Evolutionary conservation across 1,139 yeast species (phyloP), one percentile per base, ranked within the genome.

Genomic region (Debaryomycetaceae sp.): DNA sequence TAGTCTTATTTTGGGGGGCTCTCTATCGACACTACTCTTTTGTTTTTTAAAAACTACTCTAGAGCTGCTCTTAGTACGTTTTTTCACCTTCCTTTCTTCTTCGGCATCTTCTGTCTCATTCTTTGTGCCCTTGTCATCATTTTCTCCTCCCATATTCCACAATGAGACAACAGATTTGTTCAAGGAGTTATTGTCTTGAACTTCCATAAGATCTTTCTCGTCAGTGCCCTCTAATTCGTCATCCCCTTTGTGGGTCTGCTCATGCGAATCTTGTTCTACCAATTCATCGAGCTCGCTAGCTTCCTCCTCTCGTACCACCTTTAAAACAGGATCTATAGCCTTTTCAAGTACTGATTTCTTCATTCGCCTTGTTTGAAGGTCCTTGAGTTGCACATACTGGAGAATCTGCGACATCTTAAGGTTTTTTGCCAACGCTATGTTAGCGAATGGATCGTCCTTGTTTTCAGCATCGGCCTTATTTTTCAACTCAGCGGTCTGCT

Each of bases 81-180:
- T 69, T 48, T 67, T 60, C 22, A 54, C 53, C 45, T 53, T 60
- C 50, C 51, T 60, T 20, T 53, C 58, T 2, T 59, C 53, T 27
- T 54, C 36, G n/a, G 47, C 51, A 6, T 48, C 52, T 7, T 46
- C 48, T 6, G 43, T 33, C 36, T 40, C 37, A 22, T 47, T 36
- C 24, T 24, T 41, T n/a, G 38, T 42, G 14, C 40, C 47, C 36
- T 44, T 41, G 42, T 51, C 53, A 6, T 43, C 44, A 22, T 48
- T 56, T 47, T 55, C 34, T 34, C 37, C 20, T 17, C 37, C 56
- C 24, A 38, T 33, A 42, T 73, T 75, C 97, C 97, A 90, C 42
- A 83, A 64, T 14, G 81, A 76, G 0, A 85, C 86, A 2, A 90
- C 86, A 24, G 86, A 80, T 57, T 84, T 87, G 61, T 91, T 91